Conservation (phyloP, 106 monocot species). For the Allium sativum region DNA sequence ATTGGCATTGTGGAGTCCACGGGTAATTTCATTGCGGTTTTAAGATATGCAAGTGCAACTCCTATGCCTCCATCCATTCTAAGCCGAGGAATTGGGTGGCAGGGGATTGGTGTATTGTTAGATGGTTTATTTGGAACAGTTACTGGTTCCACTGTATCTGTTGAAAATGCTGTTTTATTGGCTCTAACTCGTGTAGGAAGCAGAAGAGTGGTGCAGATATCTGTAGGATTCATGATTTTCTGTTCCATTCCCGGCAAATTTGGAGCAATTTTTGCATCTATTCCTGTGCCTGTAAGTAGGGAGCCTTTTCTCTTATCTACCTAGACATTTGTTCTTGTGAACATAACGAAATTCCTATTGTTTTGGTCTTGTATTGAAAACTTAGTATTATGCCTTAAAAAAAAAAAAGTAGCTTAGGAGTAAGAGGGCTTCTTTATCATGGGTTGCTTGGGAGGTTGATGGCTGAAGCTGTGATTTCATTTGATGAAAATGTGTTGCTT, state of each 20-base stretch:
- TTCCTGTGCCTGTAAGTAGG: constrained; percentile 66
- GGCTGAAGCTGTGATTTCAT: constrained; percentile 55
- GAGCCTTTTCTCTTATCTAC: too few species aligned
- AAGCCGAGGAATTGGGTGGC: constrained; percentile 94
- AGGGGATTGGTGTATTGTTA: constrained; percentile 88
- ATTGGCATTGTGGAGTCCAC: constrained; percentile 23
- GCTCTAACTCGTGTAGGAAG: constrained; percentile 93
- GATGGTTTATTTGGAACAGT: constrained; percentile 95
- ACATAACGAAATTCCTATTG: too few species aligned
- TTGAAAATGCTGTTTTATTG: constrained; percentile 94
- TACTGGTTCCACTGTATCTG: constrained; percentile 78
- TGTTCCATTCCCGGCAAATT: constrained; percentile 98
- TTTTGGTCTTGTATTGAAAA: too few species aligned
- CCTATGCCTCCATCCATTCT: constrained; percentile 89
- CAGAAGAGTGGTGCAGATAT: constrained; percentile 87
- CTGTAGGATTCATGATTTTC: constrained; percentile 98
- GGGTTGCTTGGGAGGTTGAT: constrained; percentile 74
- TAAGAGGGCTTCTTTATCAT: constrained; percentile 89
- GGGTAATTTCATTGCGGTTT: constrained; percentile 78
- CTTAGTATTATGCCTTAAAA: too few species aligned
- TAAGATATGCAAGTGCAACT: constrained; percentile 89
- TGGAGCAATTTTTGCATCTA: constrained; percentile 90
- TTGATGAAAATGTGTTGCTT: constrained; percentile 53
- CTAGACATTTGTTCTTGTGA: too few species aligned
- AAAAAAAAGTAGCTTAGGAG: too few species aligned